Base-by-base conservation (phyloP, 768 basidiomycete species). In the Panellus pusillus region DNA sequence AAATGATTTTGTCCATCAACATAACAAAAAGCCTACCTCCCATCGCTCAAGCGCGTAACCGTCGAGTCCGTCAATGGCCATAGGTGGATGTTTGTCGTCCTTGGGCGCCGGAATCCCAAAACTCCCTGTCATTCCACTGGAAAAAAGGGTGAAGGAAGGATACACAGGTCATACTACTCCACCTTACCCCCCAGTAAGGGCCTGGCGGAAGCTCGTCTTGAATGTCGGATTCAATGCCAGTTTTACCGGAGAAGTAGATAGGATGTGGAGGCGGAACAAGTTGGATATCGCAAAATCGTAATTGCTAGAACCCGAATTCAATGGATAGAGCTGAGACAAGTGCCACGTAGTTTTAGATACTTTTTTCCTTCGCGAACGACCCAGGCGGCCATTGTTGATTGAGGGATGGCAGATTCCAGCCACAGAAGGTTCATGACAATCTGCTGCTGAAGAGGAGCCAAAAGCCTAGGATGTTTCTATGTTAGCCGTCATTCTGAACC, bases 341-440 rank as follows among this genome's bases (percentile, higher is more conserved):
- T 55, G 37, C 45, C 38, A 54, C 32, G 29, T 48, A 55, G 39
- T 45, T 56, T 36, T 64, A 14, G 74, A 59, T 72, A 89, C 91
- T 81, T 81, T 80, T 78, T 86, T 58, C 82, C 80, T 61, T 91
- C 89, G 12, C 79, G 80, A 28, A 82, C 76, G 19, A 92, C 86
- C 90, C 92, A 92, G 15, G 83, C 81, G 6, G 78, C 71, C 83
- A 93, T 85, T 0, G 84, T 87, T 14, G 78, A 74, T n/a, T 74
- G 69, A 1, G 81, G 74, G 45, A 93, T 83, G 4, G 86, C 72
- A 19, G 82, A 79, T 64, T 96, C 94, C 27, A 94, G 77, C 93
- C 94, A 97, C 8, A 96, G 74, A 48, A 93, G 66, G 66, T 87
- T 91, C 86, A 95, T 89, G 29, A 93, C 80, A 24, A 95, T 74